Base-by-base conservation (phyloP, 108 stramenopile species). In the Cyclotella sp. region DNA sequence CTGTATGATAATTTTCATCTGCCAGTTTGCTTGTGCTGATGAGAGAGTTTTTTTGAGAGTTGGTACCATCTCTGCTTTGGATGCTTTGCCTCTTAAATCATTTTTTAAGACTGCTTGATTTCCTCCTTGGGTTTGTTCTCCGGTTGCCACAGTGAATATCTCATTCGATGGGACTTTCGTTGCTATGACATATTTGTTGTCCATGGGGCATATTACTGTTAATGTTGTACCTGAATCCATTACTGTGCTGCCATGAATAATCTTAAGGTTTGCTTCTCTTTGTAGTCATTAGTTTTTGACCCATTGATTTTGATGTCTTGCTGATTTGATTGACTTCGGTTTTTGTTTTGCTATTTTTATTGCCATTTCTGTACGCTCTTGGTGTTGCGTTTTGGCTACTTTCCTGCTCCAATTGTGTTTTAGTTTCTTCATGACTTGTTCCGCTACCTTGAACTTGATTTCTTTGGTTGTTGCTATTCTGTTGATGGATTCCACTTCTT, bases 1-100 rank as follows among this genome's bases (percentile, higher is more conserved):
- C 53, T 54, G 53, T 54, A 19, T 54, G 53, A n/a, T 54, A 54
- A 54, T 54, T 54, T 7, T 11, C 53, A 54, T 54, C 53, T 54
- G 53, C 53, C 7, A 54, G n/a, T 54, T 54, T 54, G 53, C 53
- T 54, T 11, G 53, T 54, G 10, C 15, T n/a, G 11, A 54, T n/a
- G 16, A 54, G 53, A 19, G 53, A n/a, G 18, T 54, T 54, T 54
- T 11, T 7, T 10, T n/a, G 7, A 54, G 18, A 7, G 7, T n/a
- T 10, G 53, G 53, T 54, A 54, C 10, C 21, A 18, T 11, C 7
- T 54, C 53, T 7, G 53, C 53, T 54, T 54, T 14, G 7, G 53
- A 10, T 54, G 53, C 53, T 54, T 7, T 7, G 7, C 53, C 53
- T 54, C 53, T 11, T 10, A 54, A 19, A 7, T 19, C 53, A 54